phyloP scores from a whole-genome alignment of 495 filamentous ascomycete species.

The Acidiella bohemica region DNA sequence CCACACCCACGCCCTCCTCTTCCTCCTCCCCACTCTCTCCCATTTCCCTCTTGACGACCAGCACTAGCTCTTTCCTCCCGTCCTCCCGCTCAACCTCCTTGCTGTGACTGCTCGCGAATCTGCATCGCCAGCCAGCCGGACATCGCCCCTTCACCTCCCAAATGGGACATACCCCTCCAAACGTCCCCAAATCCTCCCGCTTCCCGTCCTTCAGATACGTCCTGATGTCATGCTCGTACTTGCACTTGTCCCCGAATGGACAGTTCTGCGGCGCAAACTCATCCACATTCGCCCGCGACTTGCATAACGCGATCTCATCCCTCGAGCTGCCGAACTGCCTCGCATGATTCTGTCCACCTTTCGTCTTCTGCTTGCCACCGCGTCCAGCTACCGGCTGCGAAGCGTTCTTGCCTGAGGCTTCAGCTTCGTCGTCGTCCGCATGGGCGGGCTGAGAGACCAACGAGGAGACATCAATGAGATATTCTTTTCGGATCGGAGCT shows the following conservation, averaged over 20 bases:
- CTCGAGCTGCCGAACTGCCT: constrained; percentile 70
- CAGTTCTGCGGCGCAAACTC: constrained; percentile 68
- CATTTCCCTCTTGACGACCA: constrained; percentile 30
- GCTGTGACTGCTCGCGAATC: constrained; percentile 71
- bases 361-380: constrained; percentile 40
- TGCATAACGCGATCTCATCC: constrained; percentile 68
- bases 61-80: constrained; percentile 66
- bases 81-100: constrained; percentile 59
- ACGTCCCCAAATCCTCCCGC: constrained; percentile 59
- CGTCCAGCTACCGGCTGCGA: constrained; percentile 19
- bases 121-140: constrained; percentile 78
- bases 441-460: neutral
- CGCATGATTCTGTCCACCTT: constrained; percentile 67
- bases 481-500: constrained; percentile 79
- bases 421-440: constrained; percentile 29
- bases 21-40: constrained; percentile 19
- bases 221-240: constrained; percentile 66
- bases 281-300: constrained; percentile 45
- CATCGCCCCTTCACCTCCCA: constrained; percentile 66
- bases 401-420: constrained; percentile 27
- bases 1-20: constrained; percentile 46
- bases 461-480: constrained; percentile 22
- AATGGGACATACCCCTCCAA: constrained; percentile 64
- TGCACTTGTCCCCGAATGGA: constrained; percentile 62
- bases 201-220: constrained; percentile 75